Percentiles rank a stretch among this genome's conserved stretches.
Conservation (phyloP, 1,284 basidiomycete species). For the Irpex rosettiformis region DNA sequence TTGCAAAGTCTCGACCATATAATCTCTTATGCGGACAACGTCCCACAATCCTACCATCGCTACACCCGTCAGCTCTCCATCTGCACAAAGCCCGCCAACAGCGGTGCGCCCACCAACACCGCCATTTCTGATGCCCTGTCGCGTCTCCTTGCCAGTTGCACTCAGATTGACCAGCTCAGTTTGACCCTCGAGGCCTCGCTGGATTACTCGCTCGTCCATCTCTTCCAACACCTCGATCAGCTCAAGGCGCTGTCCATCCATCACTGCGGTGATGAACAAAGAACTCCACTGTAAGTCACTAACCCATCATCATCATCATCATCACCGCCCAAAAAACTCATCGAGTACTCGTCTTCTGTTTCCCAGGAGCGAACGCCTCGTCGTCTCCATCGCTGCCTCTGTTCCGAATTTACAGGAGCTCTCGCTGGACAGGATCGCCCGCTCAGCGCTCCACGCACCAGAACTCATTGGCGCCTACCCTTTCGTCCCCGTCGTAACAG, state of each 20-base stretch:
- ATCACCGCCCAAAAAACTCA: constrained; percentile 14
- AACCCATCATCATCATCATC: constrained; percentile 11
- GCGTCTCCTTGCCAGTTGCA: constrained; percentile 45
- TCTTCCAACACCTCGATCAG: constrained; percentile 46
- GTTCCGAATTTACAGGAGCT: constrained; percentile 53
- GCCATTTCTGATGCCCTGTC: constrained; percentile 43
- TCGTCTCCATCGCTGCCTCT: constrained; percentile 64
- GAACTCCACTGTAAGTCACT: constrained; percentile 53
- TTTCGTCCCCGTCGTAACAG: constrained; percentile 53
- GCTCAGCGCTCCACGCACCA: constrained; percentile 57
- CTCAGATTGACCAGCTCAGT: constrained; percentile 46
- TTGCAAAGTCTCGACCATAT: constrained; percentile 45
- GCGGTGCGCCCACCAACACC: constrained; percentile 7
- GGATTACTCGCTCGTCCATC: constrained; percentile 45
- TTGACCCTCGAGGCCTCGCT: constrained; percentile 53
- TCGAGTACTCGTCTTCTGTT: neutral
- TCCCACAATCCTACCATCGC: constrained; percentile 49
- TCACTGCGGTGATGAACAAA: constrained; percentile 50
- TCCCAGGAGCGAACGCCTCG: constrained; percentile 64
- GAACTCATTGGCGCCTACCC: constrained; percentile 50
- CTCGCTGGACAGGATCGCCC: constrained; percentile 58
- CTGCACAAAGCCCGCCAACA: constrained; percentile 37
- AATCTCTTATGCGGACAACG: constrained; percentile 47
- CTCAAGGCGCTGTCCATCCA: constrained; percentile 50
- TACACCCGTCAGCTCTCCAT: constrained; percentile 57